Conservation (phyloP, 2,329 filamentous ascomycete genomes). For the Trichophyton schoenleinii region DNA sequence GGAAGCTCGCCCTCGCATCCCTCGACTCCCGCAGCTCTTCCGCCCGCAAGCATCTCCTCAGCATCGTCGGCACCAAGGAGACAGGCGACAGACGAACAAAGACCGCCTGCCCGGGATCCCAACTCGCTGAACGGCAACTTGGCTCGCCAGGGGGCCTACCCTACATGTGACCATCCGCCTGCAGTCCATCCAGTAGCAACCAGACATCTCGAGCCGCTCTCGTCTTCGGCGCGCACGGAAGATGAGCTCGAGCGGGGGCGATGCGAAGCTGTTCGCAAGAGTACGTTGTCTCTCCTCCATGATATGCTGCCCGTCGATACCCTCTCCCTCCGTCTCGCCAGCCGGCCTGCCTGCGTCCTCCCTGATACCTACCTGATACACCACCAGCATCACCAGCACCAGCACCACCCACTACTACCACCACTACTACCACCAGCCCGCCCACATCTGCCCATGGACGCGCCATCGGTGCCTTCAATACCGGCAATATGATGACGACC, state of each 20-base stretch:
- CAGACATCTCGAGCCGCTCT: conserved; percentile 1
- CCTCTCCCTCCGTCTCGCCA: neutral
- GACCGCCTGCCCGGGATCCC: neutral
- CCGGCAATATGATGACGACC: neutral
- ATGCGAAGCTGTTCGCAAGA: conserved; percentile 98
- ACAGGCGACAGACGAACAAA: neutral
- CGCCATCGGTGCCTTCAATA: neutral
- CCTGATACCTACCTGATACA: neutral
- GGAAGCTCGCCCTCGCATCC: neutral
- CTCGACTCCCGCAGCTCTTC: neutral
- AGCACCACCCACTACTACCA: too few relatives aligned
- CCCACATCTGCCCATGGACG: neutral
- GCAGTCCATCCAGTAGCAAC: conserved; percentile 1
- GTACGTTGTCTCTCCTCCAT: conserved; percentile 42
- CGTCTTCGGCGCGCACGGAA: conserved; percentile 14
- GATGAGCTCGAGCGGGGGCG: conserved; percentile 64
- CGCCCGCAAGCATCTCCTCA: neutral
- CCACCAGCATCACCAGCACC: too few relatives aligned
- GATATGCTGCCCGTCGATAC: conserved; percentile 1
- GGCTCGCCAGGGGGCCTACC: neutral
- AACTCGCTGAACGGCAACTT: neutral
- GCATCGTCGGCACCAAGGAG: neutral
- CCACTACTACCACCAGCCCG: too few relatives aligned
- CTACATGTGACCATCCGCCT: conserved; percentile 5
- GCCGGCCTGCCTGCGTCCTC: neutral